Conservation (phyloP, 257 asterid species). For the Solanum pinnatisectum region DNA sequence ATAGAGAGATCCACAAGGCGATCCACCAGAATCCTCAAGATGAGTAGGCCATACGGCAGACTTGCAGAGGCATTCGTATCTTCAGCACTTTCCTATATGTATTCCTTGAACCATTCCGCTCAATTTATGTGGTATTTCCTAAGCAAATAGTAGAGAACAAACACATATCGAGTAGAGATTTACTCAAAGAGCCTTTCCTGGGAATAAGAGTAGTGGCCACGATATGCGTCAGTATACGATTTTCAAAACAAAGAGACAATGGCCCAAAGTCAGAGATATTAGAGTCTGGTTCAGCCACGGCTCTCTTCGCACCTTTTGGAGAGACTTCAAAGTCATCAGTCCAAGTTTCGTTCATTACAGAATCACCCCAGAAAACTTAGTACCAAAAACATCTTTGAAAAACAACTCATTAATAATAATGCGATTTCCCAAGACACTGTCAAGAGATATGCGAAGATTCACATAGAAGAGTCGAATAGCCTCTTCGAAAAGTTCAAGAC, state of each 20-base stretch:
- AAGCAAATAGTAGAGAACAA: background rate
- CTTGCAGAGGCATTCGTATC: background rate
- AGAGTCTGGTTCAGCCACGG: background rate
- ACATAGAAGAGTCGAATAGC: too few species aligned
- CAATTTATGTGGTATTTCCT: too few species aligned
- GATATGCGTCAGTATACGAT: too few species aligned
- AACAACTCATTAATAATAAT: too few species aligned
- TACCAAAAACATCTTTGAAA: too few species aligned
- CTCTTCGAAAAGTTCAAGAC: too few species aligned
- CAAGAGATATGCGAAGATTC: too few species aligned
- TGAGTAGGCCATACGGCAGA: background rate
- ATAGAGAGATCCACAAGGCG: background rate
- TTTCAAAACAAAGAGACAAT: background rate
- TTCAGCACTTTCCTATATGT: background rate
- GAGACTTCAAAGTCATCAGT: too few species aligned
- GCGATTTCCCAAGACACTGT: too few species aligned
- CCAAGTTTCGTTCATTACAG: background rate
- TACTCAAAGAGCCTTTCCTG: background rate
- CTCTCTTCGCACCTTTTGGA: background rate
- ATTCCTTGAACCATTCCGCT: background rate
- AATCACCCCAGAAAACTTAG: too few species aligned
- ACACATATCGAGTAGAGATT: background rate
- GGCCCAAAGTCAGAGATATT: background rate
- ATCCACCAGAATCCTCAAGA: background rate
- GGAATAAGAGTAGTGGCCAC: background rate